These are phyloP conservation scores for Lactarius akahatsu DNA, from an alignment of 768 basidiomycete species.

Conservation along the genomic window DNA sequence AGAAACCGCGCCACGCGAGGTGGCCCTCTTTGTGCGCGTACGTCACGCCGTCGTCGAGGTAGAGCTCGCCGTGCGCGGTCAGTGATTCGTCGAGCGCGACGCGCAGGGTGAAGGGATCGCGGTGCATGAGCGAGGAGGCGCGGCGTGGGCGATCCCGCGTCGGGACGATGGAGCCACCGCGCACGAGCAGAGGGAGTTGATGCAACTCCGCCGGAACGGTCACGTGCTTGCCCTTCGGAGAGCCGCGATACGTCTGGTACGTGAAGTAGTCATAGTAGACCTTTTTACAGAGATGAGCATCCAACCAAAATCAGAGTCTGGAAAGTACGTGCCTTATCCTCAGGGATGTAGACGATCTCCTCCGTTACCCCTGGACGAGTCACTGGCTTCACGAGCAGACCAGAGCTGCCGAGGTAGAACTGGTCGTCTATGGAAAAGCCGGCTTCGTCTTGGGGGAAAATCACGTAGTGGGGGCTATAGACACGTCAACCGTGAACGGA, in stretches of 20 bases:
- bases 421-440: conserved; percentile 94
- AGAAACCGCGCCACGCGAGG: conserved; percentile 80
- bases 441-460: conserved; percentile 83
- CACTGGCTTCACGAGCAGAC: conserved; percentile 89
- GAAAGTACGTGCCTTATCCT: conserved; percentile 62
- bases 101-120: conserved; percentile 90
- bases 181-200: conserved; percentile 81
- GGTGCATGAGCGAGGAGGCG: conserved; percentile 82
- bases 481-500: neutral
- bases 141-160: conserved; percentile 86
- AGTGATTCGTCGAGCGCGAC: conserved; percentile 66
- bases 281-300: conserved; percentile 37
- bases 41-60: conserved; percentile 91
- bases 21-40: conserved; percentile 75
- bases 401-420: conserved; percentile 85
- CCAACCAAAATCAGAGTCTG: neutral
- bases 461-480: conserved; percentile 87
- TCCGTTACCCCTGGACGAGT: conserved; percentile 69
- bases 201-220: conserved; percentile 78
- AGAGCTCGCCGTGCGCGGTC: conserved; percentile 78
- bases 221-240: conserved; percentile 61
- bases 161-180: conserved; percentile 87
- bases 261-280: conserved; percentile 96
- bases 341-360: conserved; percentile 78
- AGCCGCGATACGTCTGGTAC: conserved; percentile 62